Conservation (phyloP, 495 filamentous ascomycete genomes). For the Aspergillus bridgeri region DNA sequence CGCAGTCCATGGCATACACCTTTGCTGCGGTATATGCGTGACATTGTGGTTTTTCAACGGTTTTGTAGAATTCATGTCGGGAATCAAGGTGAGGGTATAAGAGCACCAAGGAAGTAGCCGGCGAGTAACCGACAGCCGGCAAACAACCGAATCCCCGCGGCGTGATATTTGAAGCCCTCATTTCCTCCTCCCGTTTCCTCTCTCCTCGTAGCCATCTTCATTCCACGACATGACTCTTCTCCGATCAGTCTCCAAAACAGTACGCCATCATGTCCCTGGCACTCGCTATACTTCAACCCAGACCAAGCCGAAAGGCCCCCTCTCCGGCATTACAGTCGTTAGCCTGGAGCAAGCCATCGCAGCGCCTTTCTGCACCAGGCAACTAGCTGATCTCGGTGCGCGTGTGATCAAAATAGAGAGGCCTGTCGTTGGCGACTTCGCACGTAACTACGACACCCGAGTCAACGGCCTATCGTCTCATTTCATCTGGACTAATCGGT, state of each 20-base stretch:
- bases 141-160: neutral
- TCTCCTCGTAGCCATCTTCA: neutral
- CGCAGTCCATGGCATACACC: neutral
- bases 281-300: constrained; percentile 3
- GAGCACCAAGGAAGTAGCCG: neutral
- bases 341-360: constrained; percentile 53
- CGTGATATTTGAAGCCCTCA: neutral
- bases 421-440: constrained; percentile 48
- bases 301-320: constrained; percentile 20
- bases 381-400: constrained; percentile 50
- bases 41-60: neutral
- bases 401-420: constrained; percentile 53
- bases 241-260: neutral
- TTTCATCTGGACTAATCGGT: constrained; percentile 53
- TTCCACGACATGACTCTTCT: neutral
- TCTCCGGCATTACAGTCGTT: constrained; percentile 48
- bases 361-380: constrained; percentile 50
- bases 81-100: too few species aligned
- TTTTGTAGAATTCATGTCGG: neutral
- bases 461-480: constrained; percentile 48
- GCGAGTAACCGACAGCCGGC: neutral
- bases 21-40: neutral
- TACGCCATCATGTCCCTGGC: neutral
- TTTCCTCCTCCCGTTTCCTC: neutral
- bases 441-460: constrained; percentile 45